Base-by-base conservation (phyloP, 2,329 filamentous ascomycete genomes). In the Penicillium polonicum region DNA sequence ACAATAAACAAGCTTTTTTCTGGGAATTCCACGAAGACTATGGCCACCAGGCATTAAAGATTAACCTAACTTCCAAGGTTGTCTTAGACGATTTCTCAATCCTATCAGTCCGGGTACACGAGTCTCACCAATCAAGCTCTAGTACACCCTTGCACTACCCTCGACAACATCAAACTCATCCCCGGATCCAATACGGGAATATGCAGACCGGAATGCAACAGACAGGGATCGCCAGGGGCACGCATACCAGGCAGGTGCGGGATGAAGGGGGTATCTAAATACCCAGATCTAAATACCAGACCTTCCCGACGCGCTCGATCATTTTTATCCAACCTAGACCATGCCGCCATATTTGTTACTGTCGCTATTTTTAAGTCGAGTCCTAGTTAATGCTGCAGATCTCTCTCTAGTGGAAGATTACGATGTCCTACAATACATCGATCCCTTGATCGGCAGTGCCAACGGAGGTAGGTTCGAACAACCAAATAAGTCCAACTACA, bases 391-490 rank as follows among this genome's bases (percentile, higher is more conserved):
- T 43, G 57, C 62, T 48, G 59, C 60, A 15, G 38, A 60, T 38
- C 23, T 51, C 19, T 19, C 51, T 9, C 39, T 57, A 29, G 58
- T 59, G 15, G 62, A 69, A 38, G 64, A 72, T 50, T 74, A 75
- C 35, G 76, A 80, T 68, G 73, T 79, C 7, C 69, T 80, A 9
- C 67, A 76, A 58, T 79, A 79, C 62, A 65, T 80, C 17, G 70
- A 84, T 66, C 82, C 81, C 17, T 75, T 84, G 36, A 83, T 85
- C 63, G 82, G 82, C 52, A 83, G 78, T 50, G 77, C 73, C 12
- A 79, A 81, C 62, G 82, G 81, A 66, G 73, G 73, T 75, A 63
- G 45, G 55, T 29, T 33, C 10, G 25, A n/a, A 17, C 35, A n/a
- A 42, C 13, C 7, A 48, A 17, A 15, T n/a, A 4, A 3, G 1